Evolutionary conservation across 2,329 filamentous ascomycete species (phyloP), one percentile per base, ranked within the genome.

Genomic region (Aspergillus pseudonomiae): DNA sequence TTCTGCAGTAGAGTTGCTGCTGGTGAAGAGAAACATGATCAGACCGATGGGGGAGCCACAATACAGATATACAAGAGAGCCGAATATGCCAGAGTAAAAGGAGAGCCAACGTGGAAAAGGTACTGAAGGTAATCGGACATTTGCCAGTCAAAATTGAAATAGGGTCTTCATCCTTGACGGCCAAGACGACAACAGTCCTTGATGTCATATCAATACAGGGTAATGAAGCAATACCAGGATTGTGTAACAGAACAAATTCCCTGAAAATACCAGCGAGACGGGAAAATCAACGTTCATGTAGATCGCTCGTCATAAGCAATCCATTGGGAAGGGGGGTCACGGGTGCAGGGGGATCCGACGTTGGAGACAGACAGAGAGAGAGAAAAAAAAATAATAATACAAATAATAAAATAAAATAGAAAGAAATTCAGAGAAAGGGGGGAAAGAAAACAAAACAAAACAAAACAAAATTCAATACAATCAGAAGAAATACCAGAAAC

Each of bases 1-100:
- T 65, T 79, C 60, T 75, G 79, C 64, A 74, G 73, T 62, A 77
- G 67, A 59, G 76, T 75, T 75, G 74, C 63, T 70, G 62, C 64
- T 57, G 39, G 50, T 63, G 58, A 57, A 62, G 57, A 65, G 63
- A 54, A 65, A 58, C 58, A 71, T 66, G 57, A 67, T 74, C 67
- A 76, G 73, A 65, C 67, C 24, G 45, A 64, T 30, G 64, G 57
- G 57, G 58, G 67, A 68, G 66, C 57, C 64, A 58, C 61, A 59
- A 62, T 62, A 65, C 53, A 39, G 59, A 63, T 64, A 58, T 59
- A 53, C 57, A 53, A 61, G 32, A 50, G 60, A 61, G 53, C 62
- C 24, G 30, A 53, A 63, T 46, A 57, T 55, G 26, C n/a, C 52
- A 63, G 19, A n/a, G 36, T 9, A 54, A 59, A 39, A 57, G 54